Evolutionary conservation across 176 grass and related monocot genomes (phyloP), one percentile per base, ranked within the genome.

Genomic region (Bromus sterilis): DNA sequence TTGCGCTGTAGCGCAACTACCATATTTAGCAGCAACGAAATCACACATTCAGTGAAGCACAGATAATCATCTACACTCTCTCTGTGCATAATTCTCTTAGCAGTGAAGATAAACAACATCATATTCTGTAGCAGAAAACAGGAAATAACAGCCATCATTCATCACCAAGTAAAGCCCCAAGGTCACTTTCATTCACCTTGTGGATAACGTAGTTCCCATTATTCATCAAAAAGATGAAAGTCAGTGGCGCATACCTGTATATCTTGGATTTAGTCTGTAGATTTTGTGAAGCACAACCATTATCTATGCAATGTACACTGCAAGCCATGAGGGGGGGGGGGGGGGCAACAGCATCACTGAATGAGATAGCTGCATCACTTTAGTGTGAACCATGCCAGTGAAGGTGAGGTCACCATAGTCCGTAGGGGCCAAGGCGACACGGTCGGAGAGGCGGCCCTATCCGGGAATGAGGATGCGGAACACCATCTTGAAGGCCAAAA

Each of bases 231-330:
- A 98, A 98, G 66, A 98, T 89, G 78, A 71, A 93, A 78, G 92
- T 84, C 58, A 98, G 90, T 21, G 95, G 78, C 0, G 84, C 84
- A 39, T 98, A 88, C 35, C 81, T 85, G 21, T 98, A 94, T 68
- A 93, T 82, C 86, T 94, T 94, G 7, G 95, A 94, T 37, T 98
- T 98, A 14, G 83, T 83, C 64, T 98, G 92, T 48, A 98, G 41
- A 63, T 98, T 98, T 89, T 90, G 44, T 94, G 90, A 74, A 98
- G 87, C 58, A 98, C 95, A 81, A 94, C 95, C 95, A 98, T 98
- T 86, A 98, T 98, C 95, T 92, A 98, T 2, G 89, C 88, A 71
- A 98, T 88, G 43, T 98, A 90, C 78, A 98, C 89, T 4, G 95
- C 90, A 35, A 98, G 77, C 14, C 89, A 91, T 4, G 95, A 98